Evolutionary conservation across 768 basidiomycete species (phyloP), one percentile per base, ranked within the genome.

Genomic region (Termitomyces sp.): DNA sequence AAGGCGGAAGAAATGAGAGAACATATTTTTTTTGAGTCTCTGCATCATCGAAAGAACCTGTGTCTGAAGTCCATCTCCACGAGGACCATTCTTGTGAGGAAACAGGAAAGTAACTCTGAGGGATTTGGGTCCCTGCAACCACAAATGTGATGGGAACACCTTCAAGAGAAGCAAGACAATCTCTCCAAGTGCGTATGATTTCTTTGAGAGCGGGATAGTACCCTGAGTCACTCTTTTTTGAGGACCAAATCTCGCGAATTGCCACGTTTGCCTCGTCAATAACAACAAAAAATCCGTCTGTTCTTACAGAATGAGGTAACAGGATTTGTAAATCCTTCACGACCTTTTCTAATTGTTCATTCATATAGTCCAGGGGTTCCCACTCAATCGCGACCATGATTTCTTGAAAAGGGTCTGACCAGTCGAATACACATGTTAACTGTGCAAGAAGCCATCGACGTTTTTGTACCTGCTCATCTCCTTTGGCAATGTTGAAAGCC

Each of bases 81-180:
- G 46, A 18, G 4, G 56, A 37, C 48, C 48, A 57, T 33, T 50
- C 27, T 18, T 18, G n/a, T 16, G 47, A 39, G 0, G 44, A 18
- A 1, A 34, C 15, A 30, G 55, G 55, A 30, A 56, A 48, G 12
- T 20, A 15, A 24, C 24, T 34, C 15, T n/a, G 33, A 30, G 55
- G 34, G 3, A 57, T 57, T 12, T 49, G 11, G 1, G 36, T 57
- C 6, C 48, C 49, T 2, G 30, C 49, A 8, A 58, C 49, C 3
- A 58, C 30, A 15, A 57, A 57, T 22, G 48, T 57, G 16, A 58
- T 44, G n/a, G 42, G 41, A 44, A 31, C 9, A 45, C 22, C 57
- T n/a, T 54, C 27, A 16, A 58, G 30, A 5, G 13, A 20, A 16
- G 48, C 39, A 33, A 58, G 48, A 16, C n/a, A 31, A 5, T 51